Evolutionary conservation across 202 grass and related monocot species (phyloP), one percentile per base, ranked within the genome.

Genomic region (Eragrostis tef): DNA sequence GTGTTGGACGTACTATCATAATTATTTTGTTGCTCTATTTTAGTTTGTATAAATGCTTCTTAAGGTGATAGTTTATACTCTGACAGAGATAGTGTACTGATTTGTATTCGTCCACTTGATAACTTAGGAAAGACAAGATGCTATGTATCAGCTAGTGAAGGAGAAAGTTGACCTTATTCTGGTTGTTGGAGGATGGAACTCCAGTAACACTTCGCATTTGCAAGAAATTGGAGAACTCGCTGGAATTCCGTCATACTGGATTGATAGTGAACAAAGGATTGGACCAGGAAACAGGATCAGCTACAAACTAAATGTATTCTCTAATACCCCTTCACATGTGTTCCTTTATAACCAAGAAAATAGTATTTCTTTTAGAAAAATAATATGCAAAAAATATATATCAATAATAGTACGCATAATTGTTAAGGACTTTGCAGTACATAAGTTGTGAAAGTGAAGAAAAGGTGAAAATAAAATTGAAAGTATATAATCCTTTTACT

Each of bases 111-210:
- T 54, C 31, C 11, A 34, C 54, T 69, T 64, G 48, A 34, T 82
- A 60, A 56, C 31, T 84, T 87, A 99, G 96, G 96, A 99, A 85
- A 95, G 96, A 50, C 96, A 99, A 84, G 90, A 99, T 82, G 96
- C 96, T 43, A 99, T 99, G 96, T 96, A 88, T 73, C 67, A 93
- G 8, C 50, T 99, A 43, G 96, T 93, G 78, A 88, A 99, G 87
- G 96, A 99, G 71, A 99, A 96, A 88, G 79, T 99, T 70, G 96
- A 99, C 47, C 90, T 99, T 44, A 92, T 99, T 84, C 93, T 99
- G 12, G 96, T 99, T 11, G 11, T 99, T 92, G 96, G 96, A 67
- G 96, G 96, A 67, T 99, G 96, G 96, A 99, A 99, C 76, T 99
- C 96, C 61, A 96, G 93, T 80, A 99, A 99, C 63, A 99, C 96